Base-by-base conservation (phyloP, 192 early-diverging fungal genomes). In the Coemansia javaensis region DNA sequence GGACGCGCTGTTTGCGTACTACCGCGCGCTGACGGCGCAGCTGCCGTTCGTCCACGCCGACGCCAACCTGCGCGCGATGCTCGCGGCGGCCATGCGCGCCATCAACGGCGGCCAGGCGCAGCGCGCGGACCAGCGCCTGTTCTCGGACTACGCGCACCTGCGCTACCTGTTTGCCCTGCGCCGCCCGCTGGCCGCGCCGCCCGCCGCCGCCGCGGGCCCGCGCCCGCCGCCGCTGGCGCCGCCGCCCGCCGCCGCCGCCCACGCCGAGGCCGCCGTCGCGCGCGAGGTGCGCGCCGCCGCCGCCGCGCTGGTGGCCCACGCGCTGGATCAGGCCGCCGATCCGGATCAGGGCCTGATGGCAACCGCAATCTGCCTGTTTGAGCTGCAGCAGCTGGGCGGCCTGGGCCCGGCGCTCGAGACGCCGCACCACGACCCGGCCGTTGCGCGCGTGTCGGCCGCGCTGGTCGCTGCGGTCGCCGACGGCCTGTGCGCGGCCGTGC, bases 321-420 rank as follows among this genome's bases (percentile, higher is more conserved):
- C 55, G 13, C 51, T 50, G 20, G 32, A 51, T 0, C 56, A 56
- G 3, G 25, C 48, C 7, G 33, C 55, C 11, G 50, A 40, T 7
- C 56, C 45, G 32, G 31, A 50, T n/a, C 46, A 49, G 39, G 40
- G 44, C 1, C 30, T 71, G 32, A 50, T 56, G 25, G 45, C 46
- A 2, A 60, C 63, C 33, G 47, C 41, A n/a, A 52, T 64, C 4
- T 60, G 59, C 15, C 12, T 71, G 47, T 40, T 71, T 28, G 68
- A 71, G 68, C 60, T 44, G 41, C 68, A 71, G 52, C 68, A 42
- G 16, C 59, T 63, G 13, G 30, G 44, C 33, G 44, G 60, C 40
- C 50, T 71, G 2, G 30, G 36, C 13, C 21, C 47, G 2, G 36
- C n/a, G 28, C 28, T 30, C 7, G 1, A 1, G 28, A 5, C 28